Conservation (phyloP, 208 protist species). For the Acanthamoeba healyi region DNA sequence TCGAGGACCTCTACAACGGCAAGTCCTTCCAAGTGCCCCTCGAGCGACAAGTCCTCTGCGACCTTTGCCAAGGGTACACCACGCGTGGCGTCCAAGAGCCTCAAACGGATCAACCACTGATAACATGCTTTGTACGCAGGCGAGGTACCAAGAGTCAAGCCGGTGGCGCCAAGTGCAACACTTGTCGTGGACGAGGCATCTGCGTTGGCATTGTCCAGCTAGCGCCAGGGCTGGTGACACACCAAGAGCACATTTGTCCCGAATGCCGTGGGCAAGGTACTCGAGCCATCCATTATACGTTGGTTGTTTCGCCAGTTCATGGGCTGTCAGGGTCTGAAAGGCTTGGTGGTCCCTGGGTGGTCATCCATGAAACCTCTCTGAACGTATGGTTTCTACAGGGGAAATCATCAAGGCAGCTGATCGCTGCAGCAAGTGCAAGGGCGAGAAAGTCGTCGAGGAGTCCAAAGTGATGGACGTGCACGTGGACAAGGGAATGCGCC, state of each 20-base stretch:
- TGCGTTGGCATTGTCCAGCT: conserved; percentile 95
- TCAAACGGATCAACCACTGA: background rate
- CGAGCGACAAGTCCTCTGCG: conserved; percentile 89
- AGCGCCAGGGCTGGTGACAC: conserved; percentile 94
- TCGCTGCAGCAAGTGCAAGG: conserved; percentile 96
- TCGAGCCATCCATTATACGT: background rate
- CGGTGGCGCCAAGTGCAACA: conserved; percentile 90
- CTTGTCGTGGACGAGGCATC: conserved; percentile 96
- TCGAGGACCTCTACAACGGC: conserved; percentile 99
- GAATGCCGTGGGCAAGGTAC: conserved; percentile 72
- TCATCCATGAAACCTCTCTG: too few relatives aligned
- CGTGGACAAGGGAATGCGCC: conserved; percentile 97
- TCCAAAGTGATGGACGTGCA: conserved; percentile 95
- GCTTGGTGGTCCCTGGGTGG: background rate
- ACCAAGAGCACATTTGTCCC: conserved; percentile 55
- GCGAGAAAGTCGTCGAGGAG: conserved; percentile 93
- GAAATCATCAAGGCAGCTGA: conserved; percentile 93
- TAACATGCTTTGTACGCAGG: background rate
- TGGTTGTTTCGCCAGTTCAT: too few relatives aligned
- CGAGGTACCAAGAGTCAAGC: conserved; percentile 15
- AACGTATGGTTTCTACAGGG: too few relatives aligned
- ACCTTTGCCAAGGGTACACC: conserved; percentile 85
- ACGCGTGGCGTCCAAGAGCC: background rate
- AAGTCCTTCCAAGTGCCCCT: conserved; percentile 96
- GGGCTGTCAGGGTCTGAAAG: background rate